Evolutionary conservation across 345 rosid genomes (phyloP), one percentile per base, ranked within the genome.

Genomic region (Anastatica hierochuntica): DNA sequence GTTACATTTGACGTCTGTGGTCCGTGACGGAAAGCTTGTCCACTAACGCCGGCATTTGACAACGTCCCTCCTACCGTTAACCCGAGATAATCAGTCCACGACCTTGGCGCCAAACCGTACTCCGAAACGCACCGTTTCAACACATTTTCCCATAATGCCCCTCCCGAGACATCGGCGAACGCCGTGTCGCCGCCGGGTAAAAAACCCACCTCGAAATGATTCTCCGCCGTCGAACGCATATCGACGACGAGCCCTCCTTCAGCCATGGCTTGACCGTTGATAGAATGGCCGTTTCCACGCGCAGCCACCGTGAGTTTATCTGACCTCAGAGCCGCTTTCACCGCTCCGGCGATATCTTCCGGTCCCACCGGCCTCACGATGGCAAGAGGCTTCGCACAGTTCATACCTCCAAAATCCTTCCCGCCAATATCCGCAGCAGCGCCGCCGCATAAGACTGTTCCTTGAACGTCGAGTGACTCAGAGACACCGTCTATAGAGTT

Each of bases 191-290:
- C 84, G n/a, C 16, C 26, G 29, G 42, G 1, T 8, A 16, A 31
- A 23, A 0, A 47, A 4, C 64, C 58, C 2, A 64, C 42, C 27
- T 69, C 26, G 69, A 87, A 77, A 57, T 67, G 60, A 66, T 65
- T 74, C 18, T 65, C 71, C 56, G 63, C 85, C 19, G 74, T 67
- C 16, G 84, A 66, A 5, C 90, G 66, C 98, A 90, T 90, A 59
- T 90, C 92, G 7, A 90, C 39, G 18, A 90, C 85, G 10, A 90
- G 78, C 0, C 98, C 98, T 7, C 75, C 73, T 41, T 74, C 81
- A 14, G 90, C 71, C 98, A 90, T 88, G 21, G 98, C 90, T 68
- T 90, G 98, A 18, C 98, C 98, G 79, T 90, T 90, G 64, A 90
- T 83, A 0, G 94, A 84, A 72, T 90, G 98, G 36, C 98, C 98